Evolutionary conservation across 2,329 filamentous ascomycete genomes (phyloP), one percentile per base, ranked within the genome.

Genomic region (Scedosporium apiospermum): DNA sequence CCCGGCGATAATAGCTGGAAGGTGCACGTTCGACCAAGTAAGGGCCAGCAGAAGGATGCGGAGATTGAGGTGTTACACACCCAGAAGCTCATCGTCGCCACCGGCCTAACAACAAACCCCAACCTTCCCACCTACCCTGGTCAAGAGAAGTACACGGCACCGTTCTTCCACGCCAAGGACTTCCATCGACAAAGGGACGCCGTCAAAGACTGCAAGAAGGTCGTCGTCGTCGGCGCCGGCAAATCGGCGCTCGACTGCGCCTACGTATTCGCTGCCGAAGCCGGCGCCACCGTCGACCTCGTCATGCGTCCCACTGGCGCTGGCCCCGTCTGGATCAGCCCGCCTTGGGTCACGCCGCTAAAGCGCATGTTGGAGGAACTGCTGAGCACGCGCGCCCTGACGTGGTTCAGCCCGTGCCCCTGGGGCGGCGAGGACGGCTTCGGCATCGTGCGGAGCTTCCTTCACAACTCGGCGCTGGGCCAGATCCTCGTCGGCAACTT

Each of bases 321-420:
- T 1, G 34, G 34, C 3, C 34, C 34, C 34, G 34, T 38, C 34
- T 38, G 34, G 34, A 38, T 38, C 34, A 12, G 34, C 34, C 34
- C 34, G 3, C 71, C 78, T 0, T 82, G 82, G 62, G 83, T 88
- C n/a, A 88, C 85, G 0, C 85, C 85, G 0, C 49, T 87, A 55
- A 84, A 84, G 69, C 79, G 77, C 57, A 81, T 80, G 72, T 73
- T 88, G 0, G 86, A 89, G 68, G 82, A 84, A 65, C 74, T 89
- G 0, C 61, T 71, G 0, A 68, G 65, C 26, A 68, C 81, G 0
- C 81, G 87, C 0, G 79, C 85, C 65, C 73, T 89, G 65, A 84
- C 81, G 0, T 89, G 84, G 81, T 82, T 90, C 69, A 83, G 79
- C 21, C 87, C 88, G 0, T 89, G 86, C 65, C 79, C 85, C 1